Evolutionary conservation across 2,329 filamentous ascomycete genomes (phyloP).

Genomic region (Claviceps sp.): DNA sequence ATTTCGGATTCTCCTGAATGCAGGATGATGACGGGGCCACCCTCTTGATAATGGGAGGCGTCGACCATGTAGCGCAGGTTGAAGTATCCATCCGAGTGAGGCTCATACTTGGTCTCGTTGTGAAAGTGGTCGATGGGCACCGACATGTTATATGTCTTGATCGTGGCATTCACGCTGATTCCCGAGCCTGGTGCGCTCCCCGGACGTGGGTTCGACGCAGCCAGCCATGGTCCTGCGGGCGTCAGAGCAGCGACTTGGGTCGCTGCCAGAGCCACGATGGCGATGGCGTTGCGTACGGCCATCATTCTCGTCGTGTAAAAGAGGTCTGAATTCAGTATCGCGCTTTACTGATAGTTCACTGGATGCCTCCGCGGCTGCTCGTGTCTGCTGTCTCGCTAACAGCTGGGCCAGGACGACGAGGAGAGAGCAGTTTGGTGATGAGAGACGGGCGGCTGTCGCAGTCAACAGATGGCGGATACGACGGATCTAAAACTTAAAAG

Average conservation of each 20-base stretch:
- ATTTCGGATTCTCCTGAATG: constrained; percentile 57
- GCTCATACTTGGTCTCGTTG: constrained; percentile 64
- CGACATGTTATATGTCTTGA: constrained; percentile 18
- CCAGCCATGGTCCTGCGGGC: background rate
- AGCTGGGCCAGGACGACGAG: no score
- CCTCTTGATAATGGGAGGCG: constrained; percentile 56
- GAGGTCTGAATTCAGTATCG: background rate
- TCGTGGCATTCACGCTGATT: background rate
- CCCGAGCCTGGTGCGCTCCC: background rate
- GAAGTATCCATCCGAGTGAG: constrained; percentile 57
- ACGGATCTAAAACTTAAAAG: no score
- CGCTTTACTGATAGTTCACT: background rate
- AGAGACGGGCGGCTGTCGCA: no score
- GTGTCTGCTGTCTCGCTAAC: no score
- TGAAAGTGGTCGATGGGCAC: constrained; percentile 69
- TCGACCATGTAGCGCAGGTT: constrained; percentile 75
- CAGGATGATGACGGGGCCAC: constrained; percentile 71
- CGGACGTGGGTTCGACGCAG: background rate
- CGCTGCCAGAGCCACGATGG: background rate
- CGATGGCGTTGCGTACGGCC: background rate
- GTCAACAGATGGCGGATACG: no score
- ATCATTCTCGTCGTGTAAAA: background rate
- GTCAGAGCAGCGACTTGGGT: background rate
- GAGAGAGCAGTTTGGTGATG: no score
- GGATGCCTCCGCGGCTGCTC: no score